A percentile compares a stretch with the other conserved stretches of the same genome.
These are phyloP conservation scores for Pseudonectria foliicola DNA, from an alignment of 2,329 filamentous ascomycete species.

Conservation along the genomic window DNA sequence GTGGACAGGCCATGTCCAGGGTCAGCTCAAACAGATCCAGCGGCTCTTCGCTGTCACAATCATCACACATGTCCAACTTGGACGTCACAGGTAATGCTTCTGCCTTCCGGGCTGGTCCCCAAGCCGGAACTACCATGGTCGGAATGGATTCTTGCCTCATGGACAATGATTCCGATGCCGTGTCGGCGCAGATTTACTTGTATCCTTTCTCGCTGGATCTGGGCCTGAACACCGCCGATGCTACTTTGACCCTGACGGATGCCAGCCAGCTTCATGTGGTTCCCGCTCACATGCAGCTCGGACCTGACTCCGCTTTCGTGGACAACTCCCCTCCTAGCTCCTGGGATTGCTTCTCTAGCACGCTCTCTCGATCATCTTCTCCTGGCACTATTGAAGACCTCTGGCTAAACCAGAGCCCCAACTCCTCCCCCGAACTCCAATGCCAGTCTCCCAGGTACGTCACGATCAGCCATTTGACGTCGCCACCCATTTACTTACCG, in stretches of 20 bases:
- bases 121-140: constrained; percentile 31
- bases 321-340: constrained; percentile 45
- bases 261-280: constrained; percentile 45
- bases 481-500: constrained; percentile 16
- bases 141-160: constrained; percentile 47
- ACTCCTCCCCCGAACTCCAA: constrained; percentile 42
- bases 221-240: constrained; percentile 34
- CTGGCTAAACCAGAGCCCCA: constrained; percentile 34
- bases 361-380: constrained; percentile 44
- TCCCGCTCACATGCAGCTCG: constrained; percentile 48
- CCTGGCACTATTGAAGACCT: constrained; percentile 43
- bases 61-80: constrained; percentile 44
- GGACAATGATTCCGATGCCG: constrained; percentile 40
- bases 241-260: constrained; percentile 36
- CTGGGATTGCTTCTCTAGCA: constrained; percentile 47
- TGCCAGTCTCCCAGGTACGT: constrained; percentile 50
- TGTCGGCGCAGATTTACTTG: constrained; percentile 46
- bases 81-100: constrained; percentile 45
- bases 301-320: constrained; percentile 42
- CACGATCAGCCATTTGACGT: constrained; percentile 6
- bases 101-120: constrained; percentile 35
- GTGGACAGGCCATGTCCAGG: constrained; percentile 34
- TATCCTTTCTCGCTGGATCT: constrained; percentile 38
- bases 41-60: constrained; percentile 41
- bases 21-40: constrained; percentile 32